phyloP scores from a whole-genome alignment of 192 early-diverging fungal genomes.

The Entomortierella chlamydospora region DNA sequence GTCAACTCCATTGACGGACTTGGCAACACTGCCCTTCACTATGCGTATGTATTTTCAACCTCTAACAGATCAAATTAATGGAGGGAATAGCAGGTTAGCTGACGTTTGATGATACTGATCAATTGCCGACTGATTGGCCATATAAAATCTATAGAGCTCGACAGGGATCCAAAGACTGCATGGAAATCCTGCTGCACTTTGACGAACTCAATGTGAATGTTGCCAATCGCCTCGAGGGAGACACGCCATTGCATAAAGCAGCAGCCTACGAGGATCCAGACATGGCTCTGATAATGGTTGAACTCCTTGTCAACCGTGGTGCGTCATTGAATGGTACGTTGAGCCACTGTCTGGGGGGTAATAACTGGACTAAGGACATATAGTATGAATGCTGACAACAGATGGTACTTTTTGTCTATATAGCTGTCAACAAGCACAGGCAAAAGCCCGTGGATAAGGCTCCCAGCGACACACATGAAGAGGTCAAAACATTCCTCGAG shows the following conservation, averaged over 20 bases:
- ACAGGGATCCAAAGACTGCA: slow-evolving; percentile 66
- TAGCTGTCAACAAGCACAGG: slow-evolving; percentile 24
- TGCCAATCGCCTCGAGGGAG: slow-evolving; percentile 61
- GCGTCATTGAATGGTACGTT: slow-evolving; percentile 60
- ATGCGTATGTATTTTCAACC: slow-evolving; percentile 57
- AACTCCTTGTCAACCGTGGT: slow-evolving; percentile 60
- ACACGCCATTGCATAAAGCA: slow-evolving; percentile 79
- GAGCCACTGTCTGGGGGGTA: neutral
- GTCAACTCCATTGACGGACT: slow-evolving; percentile 71
- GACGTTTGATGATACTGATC: neutral
- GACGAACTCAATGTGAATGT: slow-evolving; percentile 66
- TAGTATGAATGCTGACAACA: neutral
- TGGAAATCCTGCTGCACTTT: slow-evolving; percentile 63
- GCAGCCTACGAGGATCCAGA: slow-evolving; percentile 68
- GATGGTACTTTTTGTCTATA: neutral
- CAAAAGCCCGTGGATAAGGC: slow-evolving; percentile 23
- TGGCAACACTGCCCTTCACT: slow-evolving; percentile 75
- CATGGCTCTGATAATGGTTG: slow-evolving; percentile 65
- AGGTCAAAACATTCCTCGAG: slow-evolving; percentile 21
- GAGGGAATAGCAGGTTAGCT: too few relatives aligned
- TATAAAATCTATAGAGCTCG: slow-evolving; percentile 52
- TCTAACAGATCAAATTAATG: neutral
- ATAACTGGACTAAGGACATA: neutral
- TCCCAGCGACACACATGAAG: slow-evolving; percentile 27
- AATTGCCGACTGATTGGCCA: neutral